phyloP scores from a whole-genome alignment of 2,329 filamentous ascomycete species.

The Trichophyton simii region DNA sequence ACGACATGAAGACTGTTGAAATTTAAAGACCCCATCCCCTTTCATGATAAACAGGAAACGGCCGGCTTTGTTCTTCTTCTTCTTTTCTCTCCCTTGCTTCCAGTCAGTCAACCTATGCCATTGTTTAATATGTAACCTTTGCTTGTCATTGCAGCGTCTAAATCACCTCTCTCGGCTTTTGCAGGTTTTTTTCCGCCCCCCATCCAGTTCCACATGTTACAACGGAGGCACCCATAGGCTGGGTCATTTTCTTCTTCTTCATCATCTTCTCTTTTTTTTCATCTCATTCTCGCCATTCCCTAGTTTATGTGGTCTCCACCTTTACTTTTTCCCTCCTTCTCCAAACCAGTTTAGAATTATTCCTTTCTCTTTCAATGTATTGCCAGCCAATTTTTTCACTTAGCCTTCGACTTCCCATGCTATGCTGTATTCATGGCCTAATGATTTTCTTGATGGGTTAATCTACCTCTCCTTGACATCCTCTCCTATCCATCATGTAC shows the following conservation, averaged over 20 bases:
- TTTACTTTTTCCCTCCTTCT: slow-evolving; percentile 15
- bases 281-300: background rate
- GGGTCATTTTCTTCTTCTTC: background rate
- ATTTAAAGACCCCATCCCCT: slow-evolving; percentile 7
- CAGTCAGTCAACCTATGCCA: background rate
- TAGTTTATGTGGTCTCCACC: background rate
- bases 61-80: background rate
- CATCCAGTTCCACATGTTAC: background rate
- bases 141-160: background rate
- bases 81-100: background rate
- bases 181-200: background rate
- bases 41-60: slow-evolving; percentile 3
- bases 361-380: slow-evolving; percentile 6
- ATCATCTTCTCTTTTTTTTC: too few species aligned
- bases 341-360: background rate
- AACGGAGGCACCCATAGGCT: background rate
- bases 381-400: slow-evolving; percentile 21
- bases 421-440: slow-evolving; percentile 9
- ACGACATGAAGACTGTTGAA: slow-evolving; percentile 37
- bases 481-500: background rate
- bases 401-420: slow-evolving; percentile 3
- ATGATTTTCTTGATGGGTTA: slow-evolving; percentile 13
- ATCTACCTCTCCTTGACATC: slow-evolving; percentile 4
- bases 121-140: slow-evolving; percentile 5
- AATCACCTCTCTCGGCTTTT: background rate